Percentiles rank a stretch among this genome's conserved stretches.
phyloP scores from a whole-genome alignment of 192 early-diverging fungal species.

The Coemansia sp. region DNA sequence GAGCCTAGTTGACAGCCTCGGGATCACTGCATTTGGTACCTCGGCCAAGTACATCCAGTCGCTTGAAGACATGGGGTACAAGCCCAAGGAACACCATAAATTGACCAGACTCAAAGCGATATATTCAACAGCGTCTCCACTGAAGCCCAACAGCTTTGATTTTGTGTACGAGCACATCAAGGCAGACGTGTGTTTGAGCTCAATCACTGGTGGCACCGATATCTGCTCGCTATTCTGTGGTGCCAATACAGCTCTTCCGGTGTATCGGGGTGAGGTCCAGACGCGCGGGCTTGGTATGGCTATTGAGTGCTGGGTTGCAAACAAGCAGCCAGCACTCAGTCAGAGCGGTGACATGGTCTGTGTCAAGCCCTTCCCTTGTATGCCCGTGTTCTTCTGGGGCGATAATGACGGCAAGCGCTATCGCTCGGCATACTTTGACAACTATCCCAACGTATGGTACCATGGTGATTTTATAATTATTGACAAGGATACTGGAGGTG shows the following conservation, averaged over 20 bases:
- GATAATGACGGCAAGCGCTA: conserved; percentile 76
- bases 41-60: conserved; percentile 96
- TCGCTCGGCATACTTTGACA: conserved; percentile 81
- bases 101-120: conserved; percentile 68
- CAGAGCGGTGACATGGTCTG: conserved; percentile 90
- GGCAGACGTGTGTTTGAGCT: conserved; percentile 79
- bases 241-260: conserved; percentile 83
- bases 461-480: conserved; percentile 94
- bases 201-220: conserved; percentile 97
- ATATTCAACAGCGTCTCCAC: conserved; percentile 92
- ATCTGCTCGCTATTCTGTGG: conserved; percentile 95
- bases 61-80: conserved; percentile 69
- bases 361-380: conserved; percentile 90
- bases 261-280: conserved; percentile 94
- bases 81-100: conserved; percentile 60
- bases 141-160: conserved; percentile 89
- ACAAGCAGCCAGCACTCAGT: conserved; percentile 59
- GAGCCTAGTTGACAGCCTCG: conserved; percentile 70
- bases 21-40: conserved; percentile 86
- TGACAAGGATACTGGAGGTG: conserved; percentile 79
- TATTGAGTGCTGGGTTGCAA: conserved; percentile 83
- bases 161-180: conserved; percentile 88
- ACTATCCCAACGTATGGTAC: conserved; percentile 86
- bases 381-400: conserved; percentile 95
- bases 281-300: conserved; percentile 90